phyloP scores from a whole-genome alignment of 1,284 basidiomycete genomes.

The Ganoderma resinaceum region DNA sequence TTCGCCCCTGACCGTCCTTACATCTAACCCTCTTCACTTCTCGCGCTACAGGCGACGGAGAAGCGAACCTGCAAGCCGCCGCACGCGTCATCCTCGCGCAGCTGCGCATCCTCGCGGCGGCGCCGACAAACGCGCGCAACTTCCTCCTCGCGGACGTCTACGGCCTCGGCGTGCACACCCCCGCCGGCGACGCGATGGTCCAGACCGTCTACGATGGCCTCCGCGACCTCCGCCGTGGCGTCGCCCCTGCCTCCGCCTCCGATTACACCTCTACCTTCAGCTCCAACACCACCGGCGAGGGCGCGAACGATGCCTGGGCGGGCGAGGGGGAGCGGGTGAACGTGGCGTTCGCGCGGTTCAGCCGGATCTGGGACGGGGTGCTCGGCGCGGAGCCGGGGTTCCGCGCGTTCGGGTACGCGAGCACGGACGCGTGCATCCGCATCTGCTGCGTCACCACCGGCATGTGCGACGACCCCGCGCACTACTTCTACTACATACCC shows the following conservation, averaged over 20 bases:
- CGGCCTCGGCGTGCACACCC: slow-evolving; percentile 36
- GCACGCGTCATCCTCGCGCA: slow-evolving; percentile 44
- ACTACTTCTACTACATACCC: slow-evolving; percentile 57
- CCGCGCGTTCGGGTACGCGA: slow-evolving; percentile 43
- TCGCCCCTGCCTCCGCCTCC: no score
- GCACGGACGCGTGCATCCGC: slow-evolving; percentile 37
- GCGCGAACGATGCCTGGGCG: no score
- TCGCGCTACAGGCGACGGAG: slow-evolving; percentile 38
- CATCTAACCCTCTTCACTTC: not conserved
- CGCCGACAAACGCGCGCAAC: slow-evolving; percentile 39
- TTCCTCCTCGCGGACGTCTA: slow-evolving; percentile 44
- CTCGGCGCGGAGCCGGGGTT: slow-evolving; percentile 38
- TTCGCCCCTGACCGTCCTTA: not conserved
- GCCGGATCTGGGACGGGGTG: slow-evolving; percentile 42
- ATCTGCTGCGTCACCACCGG: slow-evolving; percentile 29
- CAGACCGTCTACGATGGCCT: slow-evolving; percentile 39
- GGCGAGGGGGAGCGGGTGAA: slow-evolving; percentile 21
- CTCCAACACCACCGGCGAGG: slow-evolving; percentile 16
- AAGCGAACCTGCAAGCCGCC: slow-evolving; percentile 41
- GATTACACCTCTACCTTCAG: no score
- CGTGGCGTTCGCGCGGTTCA: slow-evolving; percentile 40
- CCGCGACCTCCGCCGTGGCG: slow-evolving; percentile 27
- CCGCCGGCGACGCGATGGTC: slow-evolving; percentile 41
- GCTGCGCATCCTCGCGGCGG: slow-evolving; percentile 38
- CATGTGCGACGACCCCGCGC: slow-evolving; percentile 50